Base-by-base conservation (phyloP, 805 yeast genomes). In the Lipomyces spencermartinsiae region DNA sequence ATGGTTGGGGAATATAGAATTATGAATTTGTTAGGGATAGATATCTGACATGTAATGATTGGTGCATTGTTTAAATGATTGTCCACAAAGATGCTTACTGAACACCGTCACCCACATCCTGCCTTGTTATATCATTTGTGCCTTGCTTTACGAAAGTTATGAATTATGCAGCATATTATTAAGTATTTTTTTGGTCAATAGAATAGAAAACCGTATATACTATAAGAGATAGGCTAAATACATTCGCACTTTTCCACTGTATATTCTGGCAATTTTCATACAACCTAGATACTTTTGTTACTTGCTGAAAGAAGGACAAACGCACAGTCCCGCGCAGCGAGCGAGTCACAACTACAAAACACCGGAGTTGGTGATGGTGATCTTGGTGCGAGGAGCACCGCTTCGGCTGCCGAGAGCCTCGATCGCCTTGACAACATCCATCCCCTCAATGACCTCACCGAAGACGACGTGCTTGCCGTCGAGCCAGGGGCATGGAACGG, bases 381-480 rank as follows among this genome's bases (percentile, higher is more conserved):
- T 81, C 79, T 82, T 84, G 73, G 88, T 88, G 69, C 81, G 82
- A 78, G 96, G 87, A 74, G 85, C 80, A 79, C 96, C 96, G 70
- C 85, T 78, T 75, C 79, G 78, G 68, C 93, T 84, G 77, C 96
- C 96, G 78, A 80, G 84, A 66, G 87, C 78, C 85, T 93, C 97
- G 76, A 93, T 85, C 83, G 87, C 88, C 90, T 89, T 89, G 80
- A 93, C 92, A 74, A 92, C 83, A 76, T 93, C 97, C 78, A 83
- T 80, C 74, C 98, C 98, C 59, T 80, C 83, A 54, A 92, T 67
- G 65, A 95, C 97, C 81, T 92, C 92, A 73, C 99, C 99, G 76
- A 95, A 95, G 55, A 95, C 99, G 77, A 95, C 99, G 80, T 95
- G 99, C 74, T 83, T 87, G 72, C 96, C 95, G 77, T 95, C 92